These are phyloP conservation scores for Aspergillus transmontanensis DNA, from an alignment of 2,329 filamentous ascomycete genomes.

Conservation along the genomic window DNA sequence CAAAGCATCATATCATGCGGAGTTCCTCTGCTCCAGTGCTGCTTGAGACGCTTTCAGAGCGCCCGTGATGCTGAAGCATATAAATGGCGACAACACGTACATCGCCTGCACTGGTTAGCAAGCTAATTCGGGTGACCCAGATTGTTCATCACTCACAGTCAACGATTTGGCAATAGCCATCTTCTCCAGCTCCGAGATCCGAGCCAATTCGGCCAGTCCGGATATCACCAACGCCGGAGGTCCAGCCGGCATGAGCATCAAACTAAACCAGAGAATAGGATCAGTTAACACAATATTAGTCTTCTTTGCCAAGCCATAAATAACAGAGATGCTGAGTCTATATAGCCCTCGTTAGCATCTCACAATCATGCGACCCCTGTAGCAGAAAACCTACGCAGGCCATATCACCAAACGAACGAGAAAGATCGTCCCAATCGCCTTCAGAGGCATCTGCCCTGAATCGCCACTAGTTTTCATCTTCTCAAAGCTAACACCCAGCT, in stretches of 20 bases:
- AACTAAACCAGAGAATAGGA: conserved; percentile 66
- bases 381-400: conserved; percentile 47
- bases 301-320: conserved; percentile 58
- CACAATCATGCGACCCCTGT: background rate
- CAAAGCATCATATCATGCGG: background rate
- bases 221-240: conserved; percentile 58
- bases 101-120: conserved; percentile 27
- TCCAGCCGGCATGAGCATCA: conserved; percentile 63
- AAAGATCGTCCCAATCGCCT: conserved; percentile 53
- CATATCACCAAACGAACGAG: conserved; percentile 62
- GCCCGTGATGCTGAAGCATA: conserved; percentile 36
- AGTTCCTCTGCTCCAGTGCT: conserved; percentile 14
- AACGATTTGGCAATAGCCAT: conserved; percentile 58
- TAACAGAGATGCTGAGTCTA: conserved; percentile 54
- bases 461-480: conserved; percentile 42
- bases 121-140: background rate
- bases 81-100: conserved; percentile 34
- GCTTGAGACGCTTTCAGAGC: conserved; percentile 35
- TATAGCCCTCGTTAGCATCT: background rate
- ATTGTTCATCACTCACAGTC: conserved; percentile 38
- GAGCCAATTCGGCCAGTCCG: conserved; percentile 53
- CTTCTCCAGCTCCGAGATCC: conserved; percentile 49
- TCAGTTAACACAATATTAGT: conserved; percentile 58
- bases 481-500: conserved; percentile 58
- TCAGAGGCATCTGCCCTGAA: conserved; percentile 42